Base-by-base conservation (phyloP, 2,329 filamentous ascomycete genomes). In the Pestalotiopsis sp. region DNA sequence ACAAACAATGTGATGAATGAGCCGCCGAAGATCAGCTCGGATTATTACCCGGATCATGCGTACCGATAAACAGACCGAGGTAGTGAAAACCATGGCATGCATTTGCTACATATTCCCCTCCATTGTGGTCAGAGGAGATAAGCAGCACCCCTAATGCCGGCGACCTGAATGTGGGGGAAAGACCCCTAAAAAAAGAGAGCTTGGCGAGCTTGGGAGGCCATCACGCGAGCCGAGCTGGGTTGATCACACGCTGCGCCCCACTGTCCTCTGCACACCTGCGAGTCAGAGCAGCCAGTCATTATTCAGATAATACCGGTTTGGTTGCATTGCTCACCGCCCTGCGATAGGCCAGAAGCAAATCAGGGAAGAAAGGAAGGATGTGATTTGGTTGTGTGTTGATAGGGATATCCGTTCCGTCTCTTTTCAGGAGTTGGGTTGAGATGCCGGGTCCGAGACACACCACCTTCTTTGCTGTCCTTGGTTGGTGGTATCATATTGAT, bases 211-310 rank as follows among this genome's bases (percentile, higher is more conserved):
- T 27, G 17, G 57, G 57, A 27, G 27, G 23, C 57, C 31, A 62
- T 62, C 59, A 62, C 59, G 59, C 59, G 27, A 39, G 59, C 59
- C 27, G 57, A 27, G 23, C 23, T 23, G 36, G 9, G 59, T 36
- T 39, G 59, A 62, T 62, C 59, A 62, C 59, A 62, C 59, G 59
- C 36, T 39, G n/a, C 9, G 39, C 61, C 61, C 61, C 61, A 64
- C 61, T 27, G 25, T 25, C 27, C 36, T 39, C 49, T 17, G 61
- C 25, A 25, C 5, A 27, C 45, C n/a, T 31, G 45, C 61, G 61
- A 49, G 39, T 49, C 61, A 64, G 23, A n/a, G 4, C 39, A 64
- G 39, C 61, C 61, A 64, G 61, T 64, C 61, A 64, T 7, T 64
- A 9, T 23, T 27, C 38, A 27, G 38, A 39, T 52, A 64, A 62